phyloP scores from a whole-genome alignment of 305 asterid genomes.

The Fraxinus dipetala region DNA sequence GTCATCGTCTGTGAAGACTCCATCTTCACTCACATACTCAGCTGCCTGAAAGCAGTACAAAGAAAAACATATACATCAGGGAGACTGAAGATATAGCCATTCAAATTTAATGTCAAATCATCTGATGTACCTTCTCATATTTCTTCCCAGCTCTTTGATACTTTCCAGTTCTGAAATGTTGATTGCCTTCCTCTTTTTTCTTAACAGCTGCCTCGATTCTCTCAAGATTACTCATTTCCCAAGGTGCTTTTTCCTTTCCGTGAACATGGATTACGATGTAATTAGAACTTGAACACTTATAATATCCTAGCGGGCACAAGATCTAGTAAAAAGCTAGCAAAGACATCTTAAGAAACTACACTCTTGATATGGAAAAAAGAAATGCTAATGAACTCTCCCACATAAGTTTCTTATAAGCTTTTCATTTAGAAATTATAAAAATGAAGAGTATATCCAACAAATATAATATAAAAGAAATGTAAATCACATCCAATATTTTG shows the following conservation, averaged over 20 bases:
- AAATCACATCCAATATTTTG: background rate
- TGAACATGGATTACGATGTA: conserved; percentile 9
- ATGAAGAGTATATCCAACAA: background rate
- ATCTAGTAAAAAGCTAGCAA: background rate
- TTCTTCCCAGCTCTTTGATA: conserved; percentile 61
- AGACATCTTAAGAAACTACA: background rate
- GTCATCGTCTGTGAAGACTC: conserved; percentile 37
- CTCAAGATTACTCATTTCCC: conserved; percentile 61
- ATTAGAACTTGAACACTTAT: background rate
- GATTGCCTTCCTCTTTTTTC: conserved; percentile 75
- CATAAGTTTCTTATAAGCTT: background rate
- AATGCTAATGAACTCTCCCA: background rate
- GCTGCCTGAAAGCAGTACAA: conserved; percentile 46
- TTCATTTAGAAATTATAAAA: background rate
- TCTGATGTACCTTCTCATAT: conserved; percentile 55
- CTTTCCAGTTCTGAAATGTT: conserved; percentile 48
- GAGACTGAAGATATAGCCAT: background rate
- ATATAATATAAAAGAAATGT: background rate
- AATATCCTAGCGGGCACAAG: background rate
- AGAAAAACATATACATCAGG: background rate
- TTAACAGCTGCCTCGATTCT: conserved; percentile 50
- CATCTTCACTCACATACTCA: conserved; percentile 49
- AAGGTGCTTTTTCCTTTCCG: conserved; percentile 60
- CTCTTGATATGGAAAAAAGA: background rate
- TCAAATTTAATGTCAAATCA: conserved; percentile 4